These are phyloP conservation scores for Hymenoscyphus scutula DNA, from an alignment of 2,329 filamentous ascomycete genomes.

Conservation along the genomic window DNA sequence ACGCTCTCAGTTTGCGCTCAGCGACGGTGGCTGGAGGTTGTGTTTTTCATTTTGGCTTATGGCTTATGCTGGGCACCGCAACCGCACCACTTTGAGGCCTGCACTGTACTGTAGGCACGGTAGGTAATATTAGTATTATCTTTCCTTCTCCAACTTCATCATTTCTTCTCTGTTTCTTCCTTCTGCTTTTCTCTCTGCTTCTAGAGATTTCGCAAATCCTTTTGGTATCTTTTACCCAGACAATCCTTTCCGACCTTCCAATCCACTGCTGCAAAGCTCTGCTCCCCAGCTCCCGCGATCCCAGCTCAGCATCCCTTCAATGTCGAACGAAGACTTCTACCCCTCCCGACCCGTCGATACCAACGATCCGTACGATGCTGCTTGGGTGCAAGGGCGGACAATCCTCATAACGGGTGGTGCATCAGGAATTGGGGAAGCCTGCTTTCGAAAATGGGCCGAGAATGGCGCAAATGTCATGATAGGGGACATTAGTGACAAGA, in stretches of 20 bases:
- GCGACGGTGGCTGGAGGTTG: too few relatives aligned
- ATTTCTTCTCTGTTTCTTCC: too few relatives aligned
- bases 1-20: too few relatives aligned
- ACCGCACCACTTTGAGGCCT: too few relatives aligned
- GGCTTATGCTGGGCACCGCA: too few relatives aligned
- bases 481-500: constrained; percentile 57
- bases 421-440: constrained; percentile 56
- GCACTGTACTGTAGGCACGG: too few relatives aligned
- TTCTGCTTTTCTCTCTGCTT: too few relatives aligned
- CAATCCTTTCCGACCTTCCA: not conserved
- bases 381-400: constrained; percentile 51
- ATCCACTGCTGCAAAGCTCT: not conserved
- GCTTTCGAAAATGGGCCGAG: constrained; percentile 52
- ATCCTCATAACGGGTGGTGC: constrained; percentile 65
- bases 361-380: constrained; percentile 43
- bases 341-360: constrained; percentile 36
- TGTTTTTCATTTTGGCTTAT: too few relatives aligned
- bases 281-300: not conserved
- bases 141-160: too few relatives aligned
- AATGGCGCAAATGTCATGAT: constrained; percentile 60
- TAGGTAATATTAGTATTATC: too few relatives aligned
- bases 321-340: not conserved
- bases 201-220: too few relatives aligned
- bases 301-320: not conserved
- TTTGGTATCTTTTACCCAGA: too few relatives aligned